Evolutionary conservation across 768 basidiomycete species (phyloP), one percentile per base, ranked within the genome.

Genomic region (Russula vinacea): DNA sequence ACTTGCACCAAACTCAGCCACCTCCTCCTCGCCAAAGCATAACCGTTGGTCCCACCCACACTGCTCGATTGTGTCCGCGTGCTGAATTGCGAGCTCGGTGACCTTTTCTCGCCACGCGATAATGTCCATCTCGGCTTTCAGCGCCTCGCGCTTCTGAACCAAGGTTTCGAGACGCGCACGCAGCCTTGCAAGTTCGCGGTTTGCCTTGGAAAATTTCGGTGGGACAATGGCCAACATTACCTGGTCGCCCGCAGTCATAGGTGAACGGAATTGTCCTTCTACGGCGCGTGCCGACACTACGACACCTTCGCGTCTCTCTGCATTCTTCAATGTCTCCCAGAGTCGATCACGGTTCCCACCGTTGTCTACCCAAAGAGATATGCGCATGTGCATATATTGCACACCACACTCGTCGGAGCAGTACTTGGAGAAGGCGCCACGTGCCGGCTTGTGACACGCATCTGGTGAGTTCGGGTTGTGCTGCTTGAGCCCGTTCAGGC

Each of bases 31-130:
- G n/a, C 87, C 87, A 71, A 88, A 87, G 64, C 89, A 89, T 26
- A 97, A 78, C 35, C 94, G 80, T 69, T 87, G 86, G 73, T 97
- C 94, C 86, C 93, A 94, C 5, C 94, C 93, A 74, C 94, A 97
- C 69, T 84, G 83, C 19, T 83, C 82, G 17, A 84, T 72, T n/a
- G 77, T 75, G 64, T 84, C 84, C 11, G 88, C 84, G 42, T 89
- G 81, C 50, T 83, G 83, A n/a, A 77, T 79, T 26, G 89, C 90
- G 49, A 90, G 79, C 62, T 84, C 81, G 17, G 90, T 76, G 33
- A 92, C 73, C 61, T 80, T 82, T 75, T 88, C 88, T 62, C 89
- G 82, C 86, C 89, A 88, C 11, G 81, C 57, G 19, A 90, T 78
- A 39, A 85, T 78, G 63, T 90, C 89, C 80, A 90, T 80, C 45